Evolutionary conservation across 768 basidiomycete genomes (phyloP).

Genomic region (Naganishia vaughanmartiniae): DNA sequence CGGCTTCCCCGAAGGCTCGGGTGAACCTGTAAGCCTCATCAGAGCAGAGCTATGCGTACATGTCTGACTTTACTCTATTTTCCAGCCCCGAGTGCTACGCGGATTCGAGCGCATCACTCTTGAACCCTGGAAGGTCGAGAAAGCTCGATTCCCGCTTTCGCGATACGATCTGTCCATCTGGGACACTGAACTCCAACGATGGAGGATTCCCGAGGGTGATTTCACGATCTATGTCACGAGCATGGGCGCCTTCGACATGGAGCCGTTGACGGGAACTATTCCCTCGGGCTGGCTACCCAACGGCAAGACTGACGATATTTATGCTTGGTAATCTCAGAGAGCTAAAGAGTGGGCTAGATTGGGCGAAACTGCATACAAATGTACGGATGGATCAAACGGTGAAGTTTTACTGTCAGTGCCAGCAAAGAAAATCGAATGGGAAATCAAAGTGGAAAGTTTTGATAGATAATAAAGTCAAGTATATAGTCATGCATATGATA

Average conservation of each 20-base stretch:
- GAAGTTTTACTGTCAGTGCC: not conserved
- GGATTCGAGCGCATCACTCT: constrained; percentile 41
- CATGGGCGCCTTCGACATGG: constrained; percentile 29
- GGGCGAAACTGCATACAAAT: not conserved
- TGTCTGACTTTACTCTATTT: not conserved
- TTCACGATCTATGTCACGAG: constrained; percentile 42
- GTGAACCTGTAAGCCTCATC: constrained; percentile 25
- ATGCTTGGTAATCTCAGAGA: constrained; percentile 15
- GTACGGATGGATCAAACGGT: not conserved
- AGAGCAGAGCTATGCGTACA: not conserved
- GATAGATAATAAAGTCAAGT: too few species aligned
- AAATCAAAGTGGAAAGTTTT: too few species aligned
- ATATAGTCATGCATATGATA: too few species aligned
- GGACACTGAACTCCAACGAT: constrained; percentile 45
- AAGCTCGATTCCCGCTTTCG: constrained; percentile 43
- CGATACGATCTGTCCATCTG: constrained; percentile 49
- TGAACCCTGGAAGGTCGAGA: constrained; percentile 37
- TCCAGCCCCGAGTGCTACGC: constrained; percentile 20
- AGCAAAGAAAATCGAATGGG: too few species aligned
- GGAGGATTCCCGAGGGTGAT: constrained; percentile 45
- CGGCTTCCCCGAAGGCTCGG: constrained; percentile 27
- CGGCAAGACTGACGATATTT: constrained; percentile 22
- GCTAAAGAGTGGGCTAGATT: not conserved
- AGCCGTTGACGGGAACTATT: constrained; percentile 17
- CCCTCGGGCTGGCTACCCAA: constrained; percentile 22